A percentile compares a stretch with the other conserved stretches of the same genome.
Evolutionary conservation across 2,329 filamentous ascomycete species (phyloP).

Genomic region (Sphaerulina vaccinii): DNA sequence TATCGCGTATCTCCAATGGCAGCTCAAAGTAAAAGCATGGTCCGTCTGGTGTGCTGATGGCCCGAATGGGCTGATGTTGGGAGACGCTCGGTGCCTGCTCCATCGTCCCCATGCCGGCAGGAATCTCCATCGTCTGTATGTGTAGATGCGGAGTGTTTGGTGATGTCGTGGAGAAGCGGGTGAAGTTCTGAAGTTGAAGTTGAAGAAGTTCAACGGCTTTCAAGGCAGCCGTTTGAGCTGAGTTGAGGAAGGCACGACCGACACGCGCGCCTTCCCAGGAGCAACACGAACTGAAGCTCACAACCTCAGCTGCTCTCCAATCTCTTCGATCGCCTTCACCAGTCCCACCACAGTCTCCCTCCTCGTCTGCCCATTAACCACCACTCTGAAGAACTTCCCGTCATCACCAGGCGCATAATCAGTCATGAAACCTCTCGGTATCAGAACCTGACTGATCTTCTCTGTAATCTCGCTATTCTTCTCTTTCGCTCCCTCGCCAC

Average conservation of each 20-base stretch:
- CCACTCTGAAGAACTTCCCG: conserved; percentile 67
- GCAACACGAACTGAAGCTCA: not conserved
- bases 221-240: too few relatives aligned
- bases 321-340: conserved; percentile 57
- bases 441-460: conserved; percentile 54
- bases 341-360: conserved; percentile 62
- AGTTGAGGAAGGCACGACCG: not conserved
- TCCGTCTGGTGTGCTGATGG: not conserved
- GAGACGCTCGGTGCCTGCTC: too few relatives aligned
- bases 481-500: conserved; percentile 42
- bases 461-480: conserved; percentile 51
- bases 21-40: conserved; percentile 1
- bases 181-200: too few relatives aligned
- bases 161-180: too few relatives aligned
- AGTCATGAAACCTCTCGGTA: conserved; percentile 66
- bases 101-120: too few relatives aligned
- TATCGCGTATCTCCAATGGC: conserved; percentile 9
- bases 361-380: conserved; percentile 63
- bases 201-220: too few relatives aligned
- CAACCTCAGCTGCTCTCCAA: conserved; percentile 29
- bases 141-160: too few relatives aligned
- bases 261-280: not conserved
- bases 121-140: too few relatives aligned
- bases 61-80: too few relatives aligned
- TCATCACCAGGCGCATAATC: conserved; percentile 63